These are phyloP conservation scores for Pyrenopolyporus hunteri DNA, from an alignment of 495 filamentous ascomycete species.

Conservation along the genomic window DNA sequence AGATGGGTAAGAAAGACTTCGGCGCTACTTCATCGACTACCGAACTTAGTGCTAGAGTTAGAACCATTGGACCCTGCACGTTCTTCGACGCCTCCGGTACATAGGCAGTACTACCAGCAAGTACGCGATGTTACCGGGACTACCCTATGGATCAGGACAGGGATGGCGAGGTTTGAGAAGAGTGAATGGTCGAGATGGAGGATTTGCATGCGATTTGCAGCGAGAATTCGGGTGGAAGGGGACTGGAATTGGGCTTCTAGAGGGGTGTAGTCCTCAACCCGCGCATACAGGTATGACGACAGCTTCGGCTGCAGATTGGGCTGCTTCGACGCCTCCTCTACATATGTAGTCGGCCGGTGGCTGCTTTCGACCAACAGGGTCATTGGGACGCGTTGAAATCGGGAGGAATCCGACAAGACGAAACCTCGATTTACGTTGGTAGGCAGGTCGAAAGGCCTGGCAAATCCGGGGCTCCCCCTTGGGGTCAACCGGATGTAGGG, in stretches of 20 bases:
- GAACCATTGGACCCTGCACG: slow-evolving; percentile 19
- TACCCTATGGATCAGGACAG: slow-evolving; percentile 20
- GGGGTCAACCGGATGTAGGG: slow-evolving; percentile 38
- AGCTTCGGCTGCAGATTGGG: slow-evolving; percentile 34
- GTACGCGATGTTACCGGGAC: slow-evolving; percentile 16
- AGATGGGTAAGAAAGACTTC: neutral
- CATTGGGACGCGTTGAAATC: slow-evolving; percentile 14
- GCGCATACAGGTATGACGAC: slow-evolving; percentile 34
- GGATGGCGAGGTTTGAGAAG: slow-evolving; percentile 10
- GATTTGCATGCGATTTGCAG: slow-evolving; percentile 20
- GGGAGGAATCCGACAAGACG: slow-evolving; percentile 33
- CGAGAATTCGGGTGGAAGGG: slow-evolving; percentile 27
- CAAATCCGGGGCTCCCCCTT: slow-evolving; percentile 37
- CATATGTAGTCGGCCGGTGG: neutral
- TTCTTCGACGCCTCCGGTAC: slow-evolving; percentile 9
- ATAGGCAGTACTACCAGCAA: no score
- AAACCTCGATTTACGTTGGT: slow-evolving; percentile 21
- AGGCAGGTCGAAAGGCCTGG: neutral
- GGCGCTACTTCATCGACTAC: slow-evolving; percentile 14
- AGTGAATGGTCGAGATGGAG: slow-evolving; percentile 26
- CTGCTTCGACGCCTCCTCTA: slow-evolving; percentile 15
- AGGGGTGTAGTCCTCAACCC: slow-evolving; percentile 18
- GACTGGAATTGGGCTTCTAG: slow-evolving; percentile 32
- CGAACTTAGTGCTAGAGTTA: slow-evolving; percentile 5
- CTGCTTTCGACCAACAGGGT: slow-evolving; percentile 11